Conservation (phyloP, 306 rosid species). For the Ziziphus jujuba region DNA sequence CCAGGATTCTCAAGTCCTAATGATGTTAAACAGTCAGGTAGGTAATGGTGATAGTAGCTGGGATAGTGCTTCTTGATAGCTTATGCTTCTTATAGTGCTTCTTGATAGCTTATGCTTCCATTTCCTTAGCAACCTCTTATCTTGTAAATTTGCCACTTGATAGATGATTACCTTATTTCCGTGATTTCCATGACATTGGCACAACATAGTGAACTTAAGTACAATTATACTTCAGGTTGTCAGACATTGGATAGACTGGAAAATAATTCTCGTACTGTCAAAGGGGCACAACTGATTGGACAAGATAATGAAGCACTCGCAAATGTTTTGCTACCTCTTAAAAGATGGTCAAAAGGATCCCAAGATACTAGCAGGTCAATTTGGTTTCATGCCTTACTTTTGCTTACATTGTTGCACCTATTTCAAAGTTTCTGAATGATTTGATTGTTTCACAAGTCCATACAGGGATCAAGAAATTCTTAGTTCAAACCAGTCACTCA, state of each 20-base stretch:
- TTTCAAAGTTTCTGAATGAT: slow-evolving; percentile 1
- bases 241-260: slow-evolving; percentile 69
- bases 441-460: slow-evolving; percentile 23
- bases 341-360: slow-evolving; percentile 68
- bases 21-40: slow-evolving; percentile 64
- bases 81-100: not conserved
- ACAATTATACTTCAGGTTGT: slow-evolving; percentile 49
- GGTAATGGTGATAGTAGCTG: slow-evolving; percentile 12
- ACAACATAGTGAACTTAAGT: not conserved
- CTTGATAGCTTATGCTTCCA: not conserved
- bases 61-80: not conserved
- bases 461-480: slow-evolving; percentile 66
- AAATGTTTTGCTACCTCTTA: slow-evolving; percentile 63
- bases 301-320: slow-evolving; percentile 78
- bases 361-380: slow-evolving; percentile 56
- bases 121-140: too few relatives aligned
- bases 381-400: slow-evolving; percentile 9
- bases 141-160: too few relatives aligned
- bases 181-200: not conserved
- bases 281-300: slow-evolving; percentile 75
- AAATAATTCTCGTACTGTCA: slow-evolving; percentile 74
- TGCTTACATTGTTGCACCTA: not conserved
- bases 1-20: slow-evolving; percentile 57
- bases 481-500: slow-evolving; percentile 61
- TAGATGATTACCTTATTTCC: not conserved